Base-by-base conservation (phyloP, 495 filamentous ascomycete species). In the Hypomontagnella monticulosa region DNA sequence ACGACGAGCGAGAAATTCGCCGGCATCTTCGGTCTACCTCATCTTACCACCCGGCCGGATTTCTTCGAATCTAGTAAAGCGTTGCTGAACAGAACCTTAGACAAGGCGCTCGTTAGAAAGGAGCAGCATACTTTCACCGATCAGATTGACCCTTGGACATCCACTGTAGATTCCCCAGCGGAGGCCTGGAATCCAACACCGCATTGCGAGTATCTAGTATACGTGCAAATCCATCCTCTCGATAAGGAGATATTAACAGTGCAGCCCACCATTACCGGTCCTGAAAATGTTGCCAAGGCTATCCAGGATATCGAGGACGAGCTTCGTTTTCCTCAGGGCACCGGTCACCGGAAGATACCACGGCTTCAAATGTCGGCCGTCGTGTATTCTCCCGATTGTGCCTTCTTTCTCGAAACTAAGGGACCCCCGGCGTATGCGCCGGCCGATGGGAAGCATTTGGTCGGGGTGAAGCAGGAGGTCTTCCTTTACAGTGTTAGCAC, bases 351-450 rank as follows among this genome's bases (percentile, higher is more conserved):
- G 11, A 67, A 75, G 7, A 81, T 87, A 20, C 92, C 95, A 12
- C 79, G 81, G 4, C 84, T 97, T 30, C 82, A 84, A 50, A 92
- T 97, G 85, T 95, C 92, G 8, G 88, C 91, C 44, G 82, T 96
- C 0, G 83, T 95, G 12, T 99, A 93, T 76, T 97, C 94, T 15
- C 95, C 95, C 14, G 94, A 97, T 72, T 99, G 95, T 73, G 91
- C 89, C 7, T 94, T 92, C 69, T 87, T 96, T 33, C 84, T 99
- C n/a, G 89, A 95, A 71, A 92, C 90, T 4, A 93, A 95, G 74
- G 91, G 91, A 0, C 86, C 91, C 2, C 92, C 93, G 4, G 83
- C 88, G 14, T 92, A 83, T 63, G 74, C 87, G 6, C 85, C 86
- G 2, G 80, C 78, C 15, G 86, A 93, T 41, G 82, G 79, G 4